Conservation (phyloP, 768 basidiomycete genomes). For the Pisolithus albus region DNA sequence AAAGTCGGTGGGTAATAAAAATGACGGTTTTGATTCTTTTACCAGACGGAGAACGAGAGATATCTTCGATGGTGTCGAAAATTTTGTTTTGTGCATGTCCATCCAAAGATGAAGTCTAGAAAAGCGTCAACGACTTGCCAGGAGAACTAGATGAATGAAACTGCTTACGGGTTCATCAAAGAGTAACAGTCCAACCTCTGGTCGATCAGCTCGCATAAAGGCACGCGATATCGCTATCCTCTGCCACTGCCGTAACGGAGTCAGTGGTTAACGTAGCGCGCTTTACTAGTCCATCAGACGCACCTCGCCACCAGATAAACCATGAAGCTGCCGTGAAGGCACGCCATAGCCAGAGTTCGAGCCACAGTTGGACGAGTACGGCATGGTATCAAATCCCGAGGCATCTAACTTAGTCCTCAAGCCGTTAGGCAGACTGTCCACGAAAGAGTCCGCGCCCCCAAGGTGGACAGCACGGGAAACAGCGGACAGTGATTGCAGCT, state of each 20-base stretch:
- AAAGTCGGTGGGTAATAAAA: conserved; percentile 78
- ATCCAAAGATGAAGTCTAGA: conserved; percentile 72
- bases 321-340: conserved; percentile 43
- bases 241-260: conserved; percentile 58
- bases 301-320: conserved; percentile 82
- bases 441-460: conserved; percentile 63
- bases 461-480: conserved; percentile 61
- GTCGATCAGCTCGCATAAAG: conserved; percentile 76
- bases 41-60: conserved; percentile 52
- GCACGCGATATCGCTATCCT: conserved; percentile 79
- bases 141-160: conserved; percentile 3
- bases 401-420: conserved; percentile 66
- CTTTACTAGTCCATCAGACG: conserved; percentile 17
- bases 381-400: conserved; percentile 48
- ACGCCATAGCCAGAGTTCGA: conserved; percentile 22
- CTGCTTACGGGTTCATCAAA: conserved; percentile 76
- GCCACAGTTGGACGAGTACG: conserved; percentile 25
- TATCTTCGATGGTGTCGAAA: conserved; percentile 65
- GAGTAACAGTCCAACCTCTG: conserved; percentile 68
- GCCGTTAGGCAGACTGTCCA: conserved; percentile 62
- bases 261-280: conserved; percentile 9
- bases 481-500: conserved; percentile 48
- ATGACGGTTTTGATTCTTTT: conserved; percentile 64
- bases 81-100: conserved; percentile 74
- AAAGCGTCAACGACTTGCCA: background rate